Base-by-base conservation (phyloP, 768 basidiomycete species). In the Suillus plorans region DNA sequence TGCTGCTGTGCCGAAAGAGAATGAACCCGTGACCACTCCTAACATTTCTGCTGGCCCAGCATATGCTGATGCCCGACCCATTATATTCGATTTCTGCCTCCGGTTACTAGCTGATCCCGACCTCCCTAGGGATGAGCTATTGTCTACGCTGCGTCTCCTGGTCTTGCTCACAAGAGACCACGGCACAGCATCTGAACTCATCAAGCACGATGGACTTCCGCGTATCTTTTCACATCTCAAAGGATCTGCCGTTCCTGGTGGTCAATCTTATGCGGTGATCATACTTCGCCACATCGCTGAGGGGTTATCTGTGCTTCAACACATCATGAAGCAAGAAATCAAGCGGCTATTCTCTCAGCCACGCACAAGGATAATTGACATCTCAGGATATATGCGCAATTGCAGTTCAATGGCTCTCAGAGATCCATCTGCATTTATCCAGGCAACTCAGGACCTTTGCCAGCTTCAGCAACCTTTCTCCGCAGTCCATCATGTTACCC, bases 281-380 rank as follows among this genome's bases (percentile, higher is more conserved):
- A 91, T 98, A 66, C 80, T 98, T n/a, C 90, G 97, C 8, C 97
- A 99, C 72, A 78, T 94, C 61, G 86, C 96, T 58, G 97, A 99
- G 77, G 93, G 95, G 67, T 70, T 81, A 2, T 72, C 78, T 3
- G 84, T 83, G 9, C 74, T 99, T 50, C 84, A 86, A 63, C 80
- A 79, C 12, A 82, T 93, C 69, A 95, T 99, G 87, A 85, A 85
- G 28, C 88, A 91, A 67, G 90, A 94, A 65, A 84, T 99, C 71
- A 90, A 87, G 69, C 85, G 89, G 2, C 95, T 90, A 79, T 89
- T 97, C 70, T 78, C 84, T 4, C 88, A 90, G 66, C 83, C 91
- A 39, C 88, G 93, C 39, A 83, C 86, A 14, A 86, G 85, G 56
- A 74, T 84, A 22, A 83, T 88, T 28, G 97, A 97, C 67, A 79